Percentiles rank a stretch among this genome's conserved stretches.
These are phyloP conservation scores for Albugo laibachii DNA, from an alignment of 352 stramenopile genomes.

Conservation along the genomic window DNA sequence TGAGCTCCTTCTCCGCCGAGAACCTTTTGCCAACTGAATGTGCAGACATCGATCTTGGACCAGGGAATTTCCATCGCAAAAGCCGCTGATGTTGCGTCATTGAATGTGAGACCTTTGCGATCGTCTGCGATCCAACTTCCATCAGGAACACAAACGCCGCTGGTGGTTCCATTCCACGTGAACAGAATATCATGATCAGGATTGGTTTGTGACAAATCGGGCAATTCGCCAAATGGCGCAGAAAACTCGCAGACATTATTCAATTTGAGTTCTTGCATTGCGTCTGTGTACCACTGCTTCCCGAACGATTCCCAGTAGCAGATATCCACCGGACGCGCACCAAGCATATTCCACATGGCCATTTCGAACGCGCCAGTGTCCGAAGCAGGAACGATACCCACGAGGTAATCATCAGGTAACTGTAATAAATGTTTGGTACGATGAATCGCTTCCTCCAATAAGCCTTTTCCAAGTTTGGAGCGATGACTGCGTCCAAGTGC, in stretches of 20 bases:
- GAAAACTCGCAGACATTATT: conserved; percentile 86
- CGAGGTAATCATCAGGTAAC: conserved; percentile 88
- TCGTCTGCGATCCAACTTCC: conserved; percentile 92
- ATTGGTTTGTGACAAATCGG: conserved; percentile 86
- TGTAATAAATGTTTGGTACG: conserved; percentile 89
- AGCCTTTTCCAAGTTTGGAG: conserved; percentile 92
- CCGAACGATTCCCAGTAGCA: conserved; percentile 97
- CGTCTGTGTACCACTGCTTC: conserved; percentile 92
- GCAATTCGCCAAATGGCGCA: conserved; percentile 92
- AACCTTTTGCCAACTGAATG: conserved; percentile 99
- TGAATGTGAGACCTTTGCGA: conserved; percentile 90
- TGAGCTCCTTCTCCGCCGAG: conserved; percentile 96
- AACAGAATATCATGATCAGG: conserved; percentile 95
- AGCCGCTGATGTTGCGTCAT: conserved; percentile 95
- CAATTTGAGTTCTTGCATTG: conserved; percentile 87
- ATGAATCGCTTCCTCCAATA: conserved; percentile 89
- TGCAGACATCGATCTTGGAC: conserved; percentile 97
- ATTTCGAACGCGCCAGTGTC: conserved; percentile 99
- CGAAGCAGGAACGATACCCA: conserved; percentile 94
- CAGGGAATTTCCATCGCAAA: conserved; percentile 98
- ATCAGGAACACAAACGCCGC: conserved; percentile 89
- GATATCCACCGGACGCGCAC: conserved; percentile 80
- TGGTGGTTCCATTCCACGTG: conserved; percentile 98
- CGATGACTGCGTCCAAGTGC: conserved; percentile 90
- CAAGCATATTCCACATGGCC: conserved; percentile 99